Conservation (phyloP, 2,329 filamentous ascomycete species). For the Pezicula carpinea region DNA sequence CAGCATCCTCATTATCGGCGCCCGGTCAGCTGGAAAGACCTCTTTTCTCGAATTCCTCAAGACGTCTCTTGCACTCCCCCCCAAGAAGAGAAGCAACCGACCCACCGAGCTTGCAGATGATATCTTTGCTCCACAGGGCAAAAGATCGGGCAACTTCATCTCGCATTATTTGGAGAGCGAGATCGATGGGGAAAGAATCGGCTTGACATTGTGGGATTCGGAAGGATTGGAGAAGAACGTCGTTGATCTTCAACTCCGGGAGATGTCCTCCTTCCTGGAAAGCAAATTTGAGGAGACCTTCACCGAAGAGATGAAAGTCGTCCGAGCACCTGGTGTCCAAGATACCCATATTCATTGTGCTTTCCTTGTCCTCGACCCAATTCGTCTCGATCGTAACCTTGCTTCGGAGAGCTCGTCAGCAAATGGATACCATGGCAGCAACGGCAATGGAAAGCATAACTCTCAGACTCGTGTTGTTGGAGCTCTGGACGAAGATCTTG, state of each 20-base stretch:
- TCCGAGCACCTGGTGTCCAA: constrained; percentile 84
- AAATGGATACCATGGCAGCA: constrained; percentile 42
- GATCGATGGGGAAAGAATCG: constrained; percentile 85
- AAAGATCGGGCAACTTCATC: constrained; percentile 61
- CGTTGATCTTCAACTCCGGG: constrained; percentile 87
- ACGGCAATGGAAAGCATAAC: constrained; percentile 42
- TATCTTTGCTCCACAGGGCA: constrained; percentile 39
- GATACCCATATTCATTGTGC: constrained; percentile 98
- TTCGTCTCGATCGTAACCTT: constrained; percentile 78
- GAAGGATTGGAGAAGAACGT: constrained; percentile 92
- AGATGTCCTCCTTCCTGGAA: constrained; percentile 89
- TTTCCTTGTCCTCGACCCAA: constrained; percentile 86
- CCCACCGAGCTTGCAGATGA: constrained; percentile 41
- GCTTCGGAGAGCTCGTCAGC: constrained; percentile 55
- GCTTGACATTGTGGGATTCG: constrained; percentile 94
- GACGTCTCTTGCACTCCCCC: constrained; percentile 75
- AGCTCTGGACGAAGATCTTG: constrained; percentile 80
- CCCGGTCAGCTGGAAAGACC: constrained; percentile 85
- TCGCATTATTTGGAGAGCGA: constrained; percentile 92
- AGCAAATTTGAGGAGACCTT: constrained; percentile 99
- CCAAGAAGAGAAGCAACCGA: constrained; percentile 60
- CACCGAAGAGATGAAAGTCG: constrained; percentile 93
- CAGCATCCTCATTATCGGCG: constrained; percentile 87
- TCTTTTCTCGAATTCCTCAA: constrained; percentile 96
- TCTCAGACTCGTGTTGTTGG: constrained; percentile 47